Evolutionary conservation across 345 rosid genomes (phyloP), one percentile per base, ranked within the genome.

Genomic region (Turnera subulata): DNA sequence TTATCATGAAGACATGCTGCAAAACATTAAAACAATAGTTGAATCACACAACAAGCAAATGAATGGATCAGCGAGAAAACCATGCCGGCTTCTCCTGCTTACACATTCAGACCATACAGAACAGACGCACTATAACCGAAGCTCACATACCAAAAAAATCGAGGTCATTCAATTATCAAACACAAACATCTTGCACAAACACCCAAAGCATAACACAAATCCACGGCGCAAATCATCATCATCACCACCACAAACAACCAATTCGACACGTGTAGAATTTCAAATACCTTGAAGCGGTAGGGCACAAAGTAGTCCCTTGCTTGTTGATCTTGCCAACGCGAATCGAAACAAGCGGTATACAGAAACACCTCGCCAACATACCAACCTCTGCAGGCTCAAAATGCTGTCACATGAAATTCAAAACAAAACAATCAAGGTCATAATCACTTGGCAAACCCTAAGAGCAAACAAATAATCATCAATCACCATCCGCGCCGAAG

Each of bases 301-400:
- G 99, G 26, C 78, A 79, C 51, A 94, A 68, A 18, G 68, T 59
- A 45, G 72, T 75, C 51, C 89, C 99, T 62, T 71, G 92, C 79
- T 80, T 87, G 64, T 71, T 71, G 42, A 88, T 78, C 84, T 77
- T 90, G 66, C 99, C 99, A 6, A 82, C 97, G 39, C 99, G 92
- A 68, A 80, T 53, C 0, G 97, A 87, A 68, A 94, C 99, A 70
- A 94, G 80, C 14, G 97, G 97, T 61, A 88, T 84, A 64, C 97
- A 94, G 54, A 94, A 90, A 61, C 97, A 94, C 73, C 97, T 82
- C 0, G 97, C 95, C 25, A 94, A 70, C 77, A 88, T 80, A n/a
- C 95, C 94, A 50, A 94, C 90, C 58, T 94, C 99, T 11, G 92
- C 77, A 0, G 96, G 95, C 74, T 85, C 95, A 25, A 94, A 90